phyloP scores from a whole-genome alignment of 106 monocot genomes.

The Alisma plantagoaquatica region DNA sequence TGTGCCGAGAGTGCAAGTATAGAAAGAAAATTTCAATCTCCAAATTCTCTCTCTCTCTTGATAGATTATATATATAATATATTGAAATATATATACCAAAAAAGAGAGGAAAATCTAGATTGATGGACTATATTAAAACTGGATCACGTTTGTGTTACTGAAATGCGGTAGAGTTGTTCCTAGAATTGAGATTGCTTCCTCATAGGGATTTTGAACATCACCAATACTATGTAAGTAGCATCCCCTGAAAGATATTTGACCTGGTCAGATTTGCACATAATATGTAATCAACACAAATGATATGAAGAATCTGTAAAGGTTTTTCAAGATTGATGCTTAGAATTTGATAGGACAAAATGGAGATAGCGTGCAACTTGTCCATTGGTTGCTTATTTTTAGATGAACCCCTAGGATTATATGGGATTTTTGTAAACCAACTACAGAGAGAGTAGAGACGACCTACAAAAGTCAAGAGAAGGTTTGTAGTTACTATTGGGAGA shows the following conservation, averaged over 20 bases:
- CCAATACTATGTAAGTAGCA: conserved; percentile 52
- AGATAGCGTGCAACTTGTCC: neutral
- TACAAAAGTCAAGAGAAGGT: too few species aligned
- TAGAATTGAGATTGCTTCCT: conserved; percentile 68
- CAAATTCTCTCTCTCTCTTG: neutral
- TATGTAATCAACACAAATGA: conserved; percentile 5
- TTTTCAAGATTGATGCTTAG: neutral
- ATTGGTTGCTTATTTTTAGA: conserved; percentile 52
- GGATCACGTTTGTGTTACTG: conserved; percentile 72
- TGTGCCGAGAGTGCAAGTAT: conserved; percentile 28
- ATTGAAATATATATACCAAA: neutral
- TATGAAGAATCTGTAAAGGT: neutral
- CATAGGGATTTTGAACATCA: conserved; percentile 54
- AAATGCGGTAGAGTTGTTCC: conserved; percentile 51
- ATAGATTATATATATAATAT: too few species aligned
- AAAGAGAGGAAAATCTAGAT: conserved; percentile 20
- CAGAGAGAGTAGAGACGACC: conserved; percentile 42
- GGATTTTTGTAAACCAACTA: conserved; percentile 49
- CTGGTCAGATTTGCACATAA: too few species aligned
- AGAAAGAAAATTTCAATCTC: neutral
- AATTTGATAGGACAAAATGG: neutral
- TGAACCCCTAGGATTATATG: conserved; percentile 56
- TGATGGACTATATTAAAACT: conserved; percentile 68
- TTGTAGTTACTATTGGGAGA: too few species aligned
- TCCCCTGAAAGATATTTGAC: conserved; percentile 41